Conservation (phyloP, 805 yeast genomes). For the Hemisphaericaspora nanyangensis region DNA sequence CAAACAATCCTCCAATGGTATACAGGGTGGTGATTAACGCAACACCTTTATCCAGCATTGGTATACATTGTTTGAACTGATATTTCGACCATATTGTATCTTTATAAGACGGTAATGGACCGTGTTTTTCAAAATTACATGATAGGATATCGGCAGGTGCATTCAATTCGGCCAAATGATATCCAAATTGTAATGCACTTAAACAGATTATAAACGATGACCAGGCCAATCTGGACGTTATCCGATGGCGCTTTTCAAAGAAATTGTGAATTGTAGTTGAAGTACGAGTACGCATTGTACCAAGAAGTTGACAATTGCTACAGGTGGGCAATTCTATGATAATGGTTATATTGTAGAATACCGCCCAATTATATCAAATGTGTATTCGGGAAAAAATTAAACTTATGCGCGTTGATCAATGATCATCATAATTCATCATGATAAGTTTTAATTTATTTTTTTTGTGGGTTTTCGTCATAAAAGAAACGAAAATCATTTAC, state of each 20-base stretch:
- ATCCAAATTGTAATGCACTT: slow-evolving; percentile 38
- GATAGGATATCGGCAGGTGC: slow-evolving; percentile 29
- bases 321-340: no score
- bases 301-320: no score
- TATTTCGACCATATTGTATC: slow-evolving; percentile 25
- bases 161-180: slow-evolving; percentile 36
- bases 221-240: slow-evolving; percentile 31
- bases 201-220: slow-evolving; percentile 31
- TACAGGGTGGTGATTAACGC: slow-evolving; percentile 31
- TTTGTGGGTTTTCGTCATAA: no score
- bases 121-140: slow-evolving; percentile 18
- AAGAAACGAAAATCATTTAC: no score
- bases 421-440: no score
- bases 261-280: slow-evolving; percentile 7
- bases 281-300: no score
- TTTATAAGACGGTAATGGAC: slow-evolving; percentile 17
- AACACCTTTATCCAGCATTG: slow-evolving; percentile 17
- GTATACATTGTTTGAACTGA: slow-evolving; percentile 25
- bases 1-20: slow-evolving; percentile 34
- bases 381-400: no score
- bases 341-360: no score
- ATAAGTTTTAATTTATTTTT: no score
- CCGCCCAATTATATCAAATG: no score
- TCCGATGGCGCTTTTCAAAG: slow-evolving; percentile 9
- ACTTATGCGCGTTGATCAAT: no score